Evolutionary conservation across 305 asterid species (phyloP), one percentile per base, ranked within the genome.

Genomic region (Nicotiana rustica): DNA sequence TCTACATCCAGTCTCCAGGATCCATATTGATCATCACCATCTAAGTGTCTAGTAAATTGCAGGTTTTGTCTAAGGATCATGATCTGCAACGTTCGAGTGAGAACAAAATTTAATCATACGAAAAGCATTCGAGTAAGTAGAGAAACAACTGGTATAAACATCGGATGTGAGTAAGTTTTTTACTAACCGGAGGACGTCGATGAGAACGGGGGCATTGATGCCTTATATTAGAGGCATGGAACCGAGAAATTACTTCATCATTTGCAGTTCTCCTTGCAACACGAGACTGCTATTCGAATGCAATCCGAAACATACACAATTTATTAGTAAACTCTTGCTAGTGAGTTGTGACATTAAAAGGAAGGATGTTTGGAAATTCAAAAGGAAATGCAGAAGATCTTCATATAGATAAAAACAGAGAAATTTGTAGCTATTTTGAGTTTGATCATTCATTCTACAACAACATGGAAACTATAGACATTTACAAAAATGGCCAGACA

Each of bases 1-100:
- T 91, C 93, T 13, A 89, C 91, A 82, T 90, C 65, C 47, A 88
- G 92, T 78, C 96, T 87, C 94, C 91, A 88, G 55, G 81, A 78
- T 29, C 85, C 86, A 84, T 90, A 77, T 35, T 61, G 87, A 64
- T 90, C 92, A 19, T 68, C 84, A 41, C 78, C 61, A 14, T 79
- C 66, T 77, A 84, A 61, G 8, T 79, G 89, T 81, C 89, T 80
- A 52, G 67, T 82, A 14, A 84, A 65, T n/a, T 85, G 78, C 55
- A 81, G 57, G 47, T 88, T 78, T 41, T 88, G 91, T 81, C 90
- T 86, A 78, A 88, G 69, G 82, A 89, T 86, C 84, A 87, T 69
- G 82, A 91, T 87, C 90, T 86, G 88, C 88, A 38, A 52, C 0
- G 3, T 10, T 14, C 15, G 3, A 52, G 29, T 0, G 44, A 75